These are phyloP conservation scores for Somion occarium DNA, from an alignment of 1,284 basidiomycete genomes.

Conservation along the genomic window DNA sequence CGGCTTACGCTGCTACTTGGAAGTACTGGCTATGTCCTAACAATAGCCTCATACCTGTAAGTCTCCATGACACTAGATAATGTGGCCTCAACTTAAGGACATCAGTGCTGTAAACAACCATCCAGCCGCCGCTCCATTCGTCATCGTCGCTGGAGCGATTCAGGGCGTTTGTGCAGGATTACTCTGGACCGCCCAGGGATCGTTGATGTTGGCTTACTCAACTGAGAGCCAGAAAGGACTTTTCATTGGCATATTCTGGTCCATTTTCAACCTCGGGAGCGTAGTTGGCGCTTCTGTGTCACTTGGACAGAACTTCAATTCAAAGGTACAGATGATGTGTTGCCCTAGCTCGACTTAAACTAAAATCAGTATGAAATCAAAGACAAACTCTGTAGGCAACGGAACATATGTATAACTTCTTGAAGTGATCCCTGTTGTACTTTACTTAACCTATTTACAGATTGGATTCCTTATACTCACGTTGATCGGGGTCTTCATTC, in stretches of 20 bases:
- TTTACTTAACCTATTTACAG: conserved; percentile 29
- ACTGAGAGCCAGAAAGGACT: conserved; percentile 74
- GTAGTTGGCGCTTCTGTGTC: conserved; percentile 61
- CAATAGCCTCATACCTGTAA: conserved; percentile 70
- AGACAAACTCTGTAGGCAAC: conserved; percentile 38
- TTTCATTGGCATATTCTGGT: conserved; percentile 74
- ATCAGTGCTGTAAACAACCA: conserved; percentile 64
- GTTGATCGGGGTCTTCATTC: conserved; percentile 57
- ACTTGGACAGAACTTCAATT: conserved; percentile 45
- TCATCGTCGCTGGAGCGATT: conserved; percentile 74
- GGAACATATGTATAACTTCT: conserved; percentile 51
- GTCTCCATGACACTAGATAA: conserved; percentile 18
- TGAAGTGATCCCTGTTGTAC: neutral
- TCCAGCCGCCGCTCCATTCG: conserved; percentile 52
- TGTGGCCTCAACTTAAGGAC: neutral
- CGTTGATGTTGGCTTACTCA: conserved; percentile 80
- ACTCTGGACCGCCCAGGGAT: conserved; percentile 83
- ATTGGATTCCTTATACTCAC: conserved; percentile 71
- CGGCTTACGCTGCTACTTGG: conserved; percentile 73
- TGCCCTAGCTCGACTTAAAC: neutral
- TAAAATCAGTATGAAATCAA: too few relatives aligned
- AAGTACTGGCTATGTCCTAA: conserved; percentile 66
- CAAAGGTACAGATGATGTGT: conserved; percentile 31
- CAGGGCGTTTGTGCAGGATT: conserved; percentile 84
- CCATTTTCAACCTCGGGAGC: conserved; percentile 63